Evolutionary conservation across 2,329 filamentous ascomycete species (phyloP), one percentile per base, ranked within the genome.

Genomic region (Diaporthe capsici): DNA sequence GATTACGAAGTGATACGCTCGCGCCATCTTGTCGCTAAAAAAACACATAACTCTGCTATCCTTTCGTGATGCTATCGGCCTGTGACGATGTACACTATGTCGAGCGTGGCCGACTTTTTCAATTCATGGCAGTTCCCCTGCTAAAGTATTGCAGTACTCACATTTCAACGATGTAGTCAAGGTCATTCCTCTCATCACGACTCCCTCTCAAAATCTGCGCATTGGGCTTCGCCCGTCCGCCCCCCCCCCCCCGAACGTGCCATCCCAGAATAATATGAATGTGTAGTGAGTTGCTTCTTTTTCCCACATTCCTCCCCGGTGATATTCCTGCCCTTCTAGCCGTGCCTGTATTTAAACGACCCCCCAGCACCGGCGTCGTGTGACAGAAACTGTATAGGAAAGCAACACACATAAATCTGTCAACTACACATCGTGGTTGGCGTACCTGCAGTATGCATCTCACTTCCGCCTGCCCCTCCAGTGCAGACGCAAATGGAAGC

Each of bases 1-100:
- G 63, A 53, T 68, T 68, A 68, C 63, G 63, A 68, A 68, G 22
- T 53, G 47, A 68, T 53, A 68, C 63, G 63, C 39, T 53, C 47
- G 47, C 22, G 63, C 63, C 31, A 68, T 65, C 13, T 39, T 15
- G 47, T 37, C 63, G 47, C 31, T 20, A 68, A 17, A 17, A 28
- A 15, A 25, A 12, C 15, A 25, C 4, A 13, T 31, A 25, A 13
- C 20, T 51, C 28, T 67, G 22, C 47, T 39, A 5, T 22, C 22
- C 22, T n/a, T 17, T 53, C 13, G 31, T 68, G 47, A 39, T 68
- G 15, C 20, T 25, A 17, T 22, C 9, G 2, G 12, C 31, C 28
- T 3, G 17, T 53, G 17, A 53, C 6, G 12, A 2, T 3, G 10
- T 25, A 51, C 44, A 20, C 4, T 47, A 9, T 2, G 9, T 34